A percentile compares a stretch with the other conserved stretches of the same genome.
Evolutionary conservation across 2,329 filamentous ascomycete genomes (phyloP).

Genomic region (Cryphonectria parasitica): DNA sequence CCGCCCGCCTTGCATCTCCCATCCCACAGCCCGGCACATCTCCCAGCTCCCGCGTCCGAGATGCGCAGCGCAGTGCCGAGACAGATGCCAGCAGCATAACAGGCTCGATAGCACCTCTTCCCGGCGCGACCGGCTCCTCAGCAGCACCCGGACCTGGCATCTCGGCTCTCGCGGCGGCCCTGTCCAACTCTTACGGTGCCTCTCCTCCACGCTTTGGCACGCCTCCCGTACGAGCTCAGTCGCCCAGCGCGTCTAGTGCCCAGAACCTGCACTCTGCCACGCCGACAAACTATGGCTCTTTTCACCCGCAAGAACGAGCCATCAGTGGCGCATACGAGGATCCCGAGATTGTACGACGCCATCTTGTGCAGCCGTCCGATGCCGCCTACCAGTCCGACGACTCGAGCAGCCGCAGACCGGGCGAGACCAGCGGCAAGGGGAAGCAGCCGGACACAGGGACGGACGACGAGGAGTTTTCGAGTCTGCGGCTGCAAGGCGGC

Average conservation of each 20-base stretch:
- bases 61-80: slow-evolving; percentile 43
- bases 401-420: slow-evolving; percentile 41
- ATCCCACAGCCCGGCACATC: slow-evolving; percentile 46
- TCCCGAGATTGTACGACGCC: slow-evolving; percentile 86
- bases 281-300: slow-evolving; percentile 82
- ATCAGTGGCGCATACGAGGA: slow-evolving; percentile 75
- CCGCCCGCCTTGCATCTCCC: slow-evolving; percentile 64
- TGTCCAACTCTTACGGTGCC: slow-evolving; percentile 73
- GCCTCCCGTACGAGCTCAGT: slow-evolving; percentile 61
- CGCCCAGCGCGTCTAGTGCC: slow-evolving; percentile 57
- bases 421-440: slow-evolving; percentile 52
- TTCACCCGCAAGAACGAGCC: slow-evolving; percentile 68
- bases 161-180: slow-evolving; percentile 85
- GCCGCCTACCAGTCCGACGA: slow-evolving; percentile 51
- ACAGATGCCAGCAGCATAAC: slow-evolving; percentile 39
- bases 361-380: slow-evolving; percentile 74
- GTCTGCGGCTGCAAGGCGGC: slow-evolving; percentile 87
- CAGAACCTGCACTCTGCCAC: slow-evolving; percentile 53
- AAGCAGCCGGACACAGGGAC: slow-evolving; percentile 54
- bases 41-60: slow-evolving; percentile 27
- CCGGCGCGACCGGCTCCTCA: slow-evolving; percentile 62
- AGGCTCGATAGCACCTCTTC: slow-evolving; percentile 63
- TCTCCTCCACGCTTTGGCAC: slow-evolving; percentile 73
- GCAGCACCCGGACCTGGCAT: slow-evolving; percentile 74
- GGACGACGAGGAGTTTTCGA: slow-evolving; percentile 86